A percentile compares a stretch with the other conserved stretches of the same genome.
These are phyloP conservation scores for Boletus sp. DNA, from an alignment of 768 basidiomycete species.

Conservation along the genomic window DNA sequence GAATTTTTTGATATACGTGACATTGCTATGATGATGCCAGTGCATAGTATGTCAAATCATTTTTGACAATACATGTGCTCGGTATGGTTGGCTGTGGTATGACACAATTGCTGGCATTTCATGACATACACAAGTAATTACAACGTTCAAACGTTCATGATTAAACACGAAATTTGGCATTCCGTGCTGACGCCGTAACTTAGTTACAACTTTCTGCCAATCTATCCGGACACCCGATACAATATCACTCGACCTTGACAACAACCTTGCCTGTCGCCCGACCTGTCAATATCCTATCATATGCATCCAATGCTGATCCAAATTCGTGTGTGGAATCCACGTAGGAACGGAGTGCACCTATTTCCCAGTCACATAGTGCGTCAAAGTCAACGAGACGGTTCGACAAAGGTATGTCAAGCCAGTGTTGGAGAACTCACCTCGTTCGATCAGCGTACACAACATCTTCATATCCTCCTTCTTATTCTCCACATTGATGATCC, in stretches of 20 bases:
- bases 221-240: too few relatives aligned
- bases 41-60: too few relatives aligned
- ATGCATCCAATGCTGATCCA: constrained; percentile 57
- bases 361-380: constrained; percentile 31
- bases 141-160: too few relatives aligned
- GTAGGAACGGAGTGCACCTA: constrained; percentile 43
- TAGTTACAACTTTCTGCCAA: neutral
- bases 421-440: constrained; percentile 35
- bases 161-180: too few relatives aligned
- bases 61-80: too few relatives aligned
- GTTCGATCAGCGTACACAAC: constrained; percentile 38
- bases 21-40: too few relatives aligned
- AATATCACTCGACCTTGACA: constrained; percentile 46
- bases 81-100: too few relatives aligned
- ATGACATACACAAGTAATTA: too few relatives aligned
- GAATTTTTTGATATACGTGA: too few relatives aligned
- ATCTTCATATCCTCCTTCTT: constrained; percentile 36
- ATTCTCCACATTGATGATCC: constrained; percentile 32
- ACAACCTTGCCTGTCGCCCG: constrained; percentile 67
- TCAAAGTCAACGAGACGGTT: neutral
- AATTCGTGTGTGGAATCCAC: constrained; percentile 63
- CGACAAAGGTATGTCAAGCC: neutral
- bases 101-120: too few relatives aligned
- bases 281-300: constrained; percentile 54
- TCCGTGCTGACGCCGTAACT: too few relatives aligned